Percentiles rank a stretch among this genome's conserved stretches.
phyloP scores from a whole-genome alignment of 257 asterid genomes.

The Solanum pennellii region DNA sequence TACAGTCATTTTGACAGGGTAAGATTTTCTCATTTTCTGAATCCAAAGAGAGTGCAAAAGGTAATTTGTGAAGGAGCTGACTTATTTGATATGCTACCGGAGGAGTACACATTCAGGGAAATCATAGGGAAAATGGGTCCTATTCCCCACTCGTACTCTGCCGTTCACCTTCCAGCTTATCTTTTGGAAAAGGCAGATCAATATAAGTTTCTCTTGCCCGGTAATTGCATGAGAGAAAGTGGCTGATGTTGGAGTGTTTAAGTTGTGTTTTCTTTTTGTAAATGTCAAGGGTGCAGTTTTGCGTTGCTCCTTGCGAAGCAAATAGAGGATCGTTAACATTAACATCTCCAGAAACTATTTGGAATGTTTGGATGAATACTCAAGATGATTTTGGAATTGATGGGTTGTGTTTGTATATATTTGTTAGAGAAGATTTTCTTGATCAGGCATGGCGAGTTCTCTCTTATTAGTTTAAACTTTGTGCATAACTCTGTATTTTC shows the following conservation, averaged over 20 bases:
- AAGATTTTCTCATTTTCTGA: constrained; percentile 58
- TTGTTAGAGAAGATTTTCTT: constrained; percentile 15
- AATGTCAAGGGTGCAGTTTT: constrained; percentile 27
- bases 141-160: constrained; percentile 69
- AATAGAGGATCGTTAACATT: constrained; percentile 9
- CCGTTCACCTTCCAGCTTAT: constrained; percentile 75
- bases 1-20: constrained; percentile 75
- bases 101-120: constrained; percentile 69
- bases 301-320: constrained; percentile 15
- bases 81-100: constrained; percentile 82
- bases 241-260: constrained; percentile 19
- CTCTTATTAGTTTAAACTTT: neutral
- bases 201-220: constrained; percentile 63
- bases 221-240: constrained; percentile 66
- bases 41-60: constrained; percentile 60
- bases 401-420: constrained; percentile 14
- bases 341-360: constrained; percentile 29
- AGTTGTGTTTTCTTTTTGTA: constrained; percentile 8
- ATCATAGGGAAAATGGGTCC: constrained; percentile 83
- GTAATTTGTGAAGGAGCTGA: constrained; percentile 72
- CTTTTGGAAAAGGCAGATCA: constrained; percentile 60
- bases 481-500: neutral
- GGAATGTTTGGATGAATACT: constrained; percentile 24
- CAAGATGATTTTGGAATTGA: neutral
- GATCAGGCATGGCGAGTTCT: constrained; percentile 4